Percentiles rank a stretch among this genome's conserved stretches.
Conservation (phyloP, 495 filamentous ascomycete species). For the Neurospora sp. region DNA sequence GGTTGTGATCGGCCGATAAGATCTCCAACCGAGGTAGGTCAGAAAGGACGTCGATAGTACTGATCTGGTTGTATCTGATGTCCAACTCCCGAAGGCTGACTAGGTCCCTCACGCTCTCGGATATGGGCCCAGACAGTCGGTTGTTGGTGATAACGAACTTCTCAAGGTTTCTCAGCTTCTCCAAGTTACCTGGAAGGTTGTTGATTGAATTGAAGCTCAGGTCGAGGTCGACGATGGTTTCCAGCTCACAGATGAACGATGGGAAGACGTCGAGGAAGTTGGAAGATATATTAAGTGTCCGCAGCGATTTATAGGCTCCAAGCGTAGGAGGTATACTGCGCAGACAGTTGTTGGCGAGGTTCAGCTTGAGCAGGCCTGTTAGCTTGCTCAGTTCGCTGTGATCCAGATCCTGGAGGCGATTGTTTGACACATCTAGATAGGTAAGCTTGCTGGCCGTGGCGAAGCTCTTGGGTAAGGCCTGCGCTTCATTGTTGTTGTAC, state of each 20-base stretch:
- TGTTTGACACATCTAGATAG: constrained; percentile 89
- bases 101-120: constrained; percentile 57
- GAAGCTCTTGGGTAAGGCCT: constrained; percentile 75
- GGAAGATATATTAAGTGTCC: constrained; percentile 82
- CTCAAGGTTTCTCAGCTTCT: constrained; percentile 66
- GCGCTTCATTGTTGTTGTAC: constrained; percentile 83
- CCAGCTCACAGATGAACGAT: constrained; percentile 68
- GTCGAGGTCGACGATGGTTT: constrained; percentile 82
- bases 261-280: constrained; percentile 85
- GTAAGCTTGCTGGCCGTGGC: constrained; percentile 72
- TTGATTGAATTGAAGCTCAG: constrained; percentile 92
- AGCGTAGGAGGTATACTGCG: constrained; percentile 71
- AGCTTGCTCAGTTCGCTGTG: constrained; percentile 58
- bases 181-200: constrained; percentile 63
- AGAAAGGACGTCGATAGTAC: constrained; percentile 73
- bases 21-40: constrained; percentile 78
- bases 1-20: constrained; percentile 81
- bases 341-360: constrained; percentile 85
- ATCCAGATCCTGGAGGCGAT: constrained; percentile 76
- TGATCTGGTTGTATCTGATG: constrained; percentile 81
- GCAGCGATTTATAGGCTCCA: constrained; percentile 59
- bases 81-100: constrained; percentile 82
- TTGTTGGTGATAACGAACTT: constrained; percentile 95
- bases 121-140: constrained; percentile 61
- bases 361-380: constrained; percentile 74